Percentiles rank a stretch among this genome's conserved stretches.
Evolutionary conservation across 805 yeast species (phyloP).

Genomic region (Wickerhamiella siamensis): DNA sequence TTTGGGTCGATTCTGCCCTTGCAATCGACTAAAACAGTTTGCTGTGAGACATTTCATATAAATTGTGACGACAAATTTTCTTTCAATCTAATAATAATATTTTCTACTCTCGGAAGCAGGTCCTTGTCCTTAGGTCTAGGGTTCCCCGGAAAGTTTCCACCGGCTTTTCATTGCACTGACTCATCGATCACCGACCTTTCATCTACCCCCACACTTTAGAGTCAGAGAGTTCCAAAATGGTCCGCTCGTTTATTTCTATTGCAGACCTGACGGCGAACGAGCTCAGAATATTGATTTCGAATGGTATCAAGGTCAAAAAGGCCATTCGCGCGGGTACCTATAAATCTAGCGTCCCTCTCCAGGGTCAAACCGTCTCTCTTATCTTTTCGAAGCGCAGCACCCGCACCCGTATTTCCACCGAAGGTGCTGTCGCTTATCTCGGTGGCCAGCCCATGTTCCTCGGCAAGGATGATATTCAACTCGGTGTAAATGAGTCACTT

Average conservation of each 20-base stretch:
- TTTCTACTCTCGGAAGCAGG: neutral
- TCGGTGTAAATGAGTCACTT: slow-evolving; percentile 86
- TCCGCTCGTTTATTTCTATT: slow-evolving; percentile 62
- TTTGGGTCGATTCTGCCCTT: neutral
- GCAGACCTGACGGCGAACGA: slow-evolving; percentile 64
- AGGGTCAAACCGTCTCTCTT: slow-evolving; percentile 72
- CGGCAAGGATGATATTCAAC: slow-evolving; percentile 91
- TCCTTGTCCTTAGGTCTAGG: neutral
- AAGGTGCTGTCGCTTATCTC: slow-evolving; percentile 83
- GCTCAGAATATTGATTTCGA: slow-evolving; percentile 51
- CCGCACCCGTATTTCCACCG: slow-evolving; percentile 84
- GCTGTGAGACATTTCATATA: neutral
- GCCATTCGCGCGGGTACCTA: slow-evolving; percentile 26
- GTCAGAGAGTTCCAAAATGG: slow-evolving; percentile 8
- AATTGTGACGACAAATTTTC: neutral
- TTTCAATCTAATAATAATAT: neutral
- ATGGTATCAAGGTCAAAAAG: slow-evolving; percentile 56
- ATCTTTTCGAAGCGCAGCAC: slow-evolving; percentile 87
- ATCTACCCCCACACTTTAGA: neutral
- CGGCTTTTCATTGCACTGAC: neutral
- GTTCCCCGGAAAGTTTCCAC: neutral
- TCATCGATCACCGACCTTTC: neutral
- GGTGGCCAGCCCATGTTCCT: slow-evolving; percentile 95
- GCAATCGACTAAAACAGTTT: too few species aligned
- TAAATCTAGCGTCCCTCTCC: slow-evolving; percentile 46